Conservation (phyloP, 129 eudicot species). For the Centrapalus pauciflorus region DNA sequence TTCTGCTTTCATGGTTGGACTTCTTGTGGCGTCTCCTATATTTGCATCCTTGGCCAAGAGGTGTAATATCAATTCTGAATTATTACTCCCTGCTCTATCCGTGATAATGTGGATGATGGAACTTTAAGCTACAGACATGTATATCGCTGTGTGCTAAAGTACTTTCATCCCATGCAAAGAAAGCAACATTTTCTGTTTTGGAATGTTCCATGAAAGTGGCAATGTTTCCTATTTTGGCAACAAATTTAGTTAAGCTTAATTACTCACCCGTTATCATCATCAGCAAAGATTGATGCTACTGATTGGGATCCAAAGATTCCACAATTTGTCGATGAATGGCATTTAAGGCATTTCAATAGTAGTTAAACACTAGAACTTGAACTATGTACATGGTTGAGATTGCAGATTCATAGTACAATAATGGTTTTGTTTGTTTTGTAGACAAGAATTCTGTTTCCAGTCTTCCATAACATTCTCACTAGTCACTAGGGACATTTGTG, state of each 20-base stretch:
- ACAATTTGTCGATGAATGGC: constrained; percentile 2
- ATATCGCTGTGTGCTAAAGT: too few relatives aligned
- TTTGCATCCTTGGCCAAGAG: constrained; percentile 92
- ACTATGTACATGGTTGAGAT: too few relatives aligned
- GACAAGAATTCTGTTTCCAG: too few relatives aligned
- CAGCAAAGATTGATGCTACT: background rate
- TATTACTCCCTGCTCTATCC: background rate
- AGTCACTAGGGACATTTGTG: too few relatives aligned
- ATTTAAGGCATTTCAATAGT: background rate
- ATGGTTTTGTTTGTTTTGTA: too few relatives aligned
- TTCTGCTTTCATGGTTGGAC: constrained; percentile 98
- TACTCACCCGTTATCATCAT: background rate
- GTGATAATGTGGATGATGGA: background rate
- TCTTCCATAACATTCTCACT: too few relatives aligned
- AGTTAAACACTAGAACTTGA: background rate
- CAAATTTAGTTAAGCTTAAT: background rate
- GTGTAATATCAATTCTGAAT: constrained; percentile 23
- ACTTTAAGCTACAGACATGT: background rate
- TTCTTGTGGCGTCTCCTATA: constrained; percentile 90
- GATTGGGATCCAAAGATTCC: background rate
- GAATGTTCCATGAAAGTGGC: background rate
- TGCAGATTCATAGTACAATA: background rate
- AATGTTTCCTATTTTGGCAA: background rate
- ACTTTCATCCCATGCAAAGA: background rate
- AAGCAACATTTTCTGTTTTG: background rate